Evolutionary conservation across 2,329 filamentous ascomycete genomes (phyloP).

Genomic region (Sporothrix dimorphospora): DNA sequence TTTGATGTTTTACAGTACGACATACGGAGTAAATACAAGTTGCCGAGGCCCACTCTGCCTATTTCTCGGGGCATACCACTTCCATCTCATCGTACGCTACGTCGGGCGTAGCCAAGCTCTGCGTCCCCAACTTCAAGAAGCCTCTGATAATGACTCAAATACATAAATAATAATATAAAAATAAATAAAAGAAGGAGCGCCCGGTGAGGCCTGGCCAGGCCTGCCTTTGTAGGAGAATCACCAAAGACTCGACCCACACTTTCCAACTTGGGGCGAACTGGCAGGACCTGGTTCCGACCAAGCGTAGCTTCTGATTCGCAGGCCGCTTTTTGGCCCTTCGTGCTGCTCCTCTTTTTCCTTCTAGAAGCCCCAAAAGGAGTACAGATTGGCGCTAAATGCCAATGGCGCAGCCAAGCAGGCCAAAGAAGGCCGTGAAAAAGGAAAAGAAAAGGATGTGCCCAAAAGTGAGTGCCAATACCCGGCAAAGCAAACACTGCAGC

Average conservation of each 20-base stretch:
- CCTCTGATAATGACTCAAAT: neutral
- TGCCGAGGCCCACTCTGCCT: no score
- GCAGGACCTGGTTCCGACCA: neutral
- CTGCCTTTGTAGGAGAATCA: neutral
- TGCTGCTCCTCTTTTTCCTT: conserved; percentile 8
- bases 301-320: neutral
- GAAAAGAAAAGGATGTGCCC: neutral
- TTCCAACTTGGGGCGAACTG: neutral
- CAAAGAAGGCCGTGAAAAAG: neutral
- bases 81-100: neutral
- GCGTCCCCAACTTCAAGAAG: neutral
- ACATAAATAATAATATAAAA: neutral
- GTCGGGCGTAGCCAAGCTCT: neutral
- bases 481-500: neutral
- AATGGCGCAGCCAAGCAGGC: neutral
- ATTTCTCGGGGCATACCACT: neutral
- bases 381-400: conserved; percentile 4
- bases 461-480: neutral
- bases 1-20: no score
- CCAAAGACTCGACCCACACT: neutral
- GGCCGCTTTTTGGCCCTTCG: neutral
- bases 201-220: no score
- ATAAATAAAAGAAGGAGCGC: neutral
- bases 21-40: no score
- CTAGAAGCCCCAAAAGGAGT: neutral